Base-by-base conservation (phyloP, 805 yeast species). In the Kodamaea kaohsiungensis region DNA sequence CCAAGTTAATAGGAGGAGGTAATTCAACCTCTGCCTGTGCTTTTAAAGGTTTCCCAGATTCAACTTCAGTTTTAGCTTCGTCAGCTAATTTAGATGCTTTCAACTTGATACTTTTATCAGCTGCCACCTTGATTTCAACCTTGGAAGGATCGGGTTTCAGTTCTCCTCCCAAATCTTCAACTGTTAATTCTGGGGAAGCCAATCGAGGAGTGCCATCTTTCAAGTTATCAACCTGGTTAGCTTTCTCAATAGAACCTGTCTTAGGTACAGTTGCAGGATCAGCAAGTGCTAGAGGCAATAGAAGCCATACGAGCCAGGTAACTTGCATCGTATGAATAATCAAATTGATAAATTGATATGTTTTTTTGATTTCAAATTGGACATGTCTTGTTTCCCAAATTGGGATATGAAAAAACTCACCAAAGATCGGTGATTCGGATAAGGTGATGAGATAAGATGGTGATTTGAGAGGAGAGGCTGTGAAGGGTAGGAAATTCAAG, bases 1-100 rank as follows among this genome's bases (percentile, higher is more conserved):
- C 77, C 2, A 66, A 59, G 0, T 78, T 82, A 46, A 90, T 67
- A 1, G 78, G 75, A 2, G 70, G 77, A 0, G 95, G 95, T 13
- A 81, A 17, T 13, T 49, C 51, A 38, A 52, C 43, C 18, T 33
- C 16, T 7, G 19, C 43, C 35, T 37, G 37, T 9, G 43, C 35
- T 22, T 35, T 35, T 7, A 8, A 8, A 30, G 35, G 35, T 8
- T 30, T 30, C 16, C 30, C 27, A 17, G 19, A 27, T 46, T 19
- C 48, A 12, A 16, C 13, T 19, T 48, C 39, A n/a, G 37, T 22
- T 10, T 48, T 42, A 10, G 43, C n/a, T 17, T 38, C 43, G 16
- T 48, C 50, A 17, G 50, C 43, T 18, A 19, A 30, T 10, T 37
- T 37, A 42, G 50, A 39, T 3, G 48, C 33, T 16, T 10, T 46